Evolutionary conservation across 495 filamentous ascomycete species (phyloP).

Genomic region (Xylaria castorea): DNA sequence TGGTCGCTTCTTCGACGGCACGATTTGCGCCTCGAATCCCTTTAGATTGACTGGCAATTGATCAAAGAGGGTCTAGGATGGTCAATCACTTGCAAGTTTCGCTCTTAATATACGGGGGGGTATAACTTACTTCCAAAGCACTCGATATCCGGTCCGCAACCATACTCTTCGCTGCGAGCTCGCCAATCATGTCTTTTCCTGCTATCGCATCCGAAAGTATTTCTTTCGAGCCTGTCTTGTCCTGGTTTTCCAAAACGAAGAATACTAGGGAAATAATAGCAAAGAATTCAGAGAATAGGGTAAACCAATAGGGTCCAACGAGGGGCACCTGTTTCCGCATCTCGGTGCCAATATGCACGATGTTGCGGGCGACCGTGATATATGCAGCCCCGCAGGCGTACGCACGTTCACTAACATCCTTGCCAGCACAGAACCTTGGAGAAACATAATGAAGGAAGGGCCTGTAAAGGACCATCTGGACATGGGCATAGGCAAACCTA

Average conservation of each 20-base stretch:
- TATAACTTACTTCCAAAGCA: slow-evolving; percentile 67
- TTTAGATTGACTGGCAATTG: slow-evolving; percentile 74
- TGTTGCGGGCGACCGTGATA: slow-evolving; percentile 89
- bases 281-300: slow-evolving; percentile 95
- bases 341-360: slow-evolving; percentile 87
- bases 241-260: slow-evolving; percentile 88
- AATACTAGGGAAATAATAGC: slow-evolving; percentile 89
- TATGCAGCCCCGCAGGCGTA: slow-evolving; percentile 94
- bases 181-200: slow-evolving; percentile 79
- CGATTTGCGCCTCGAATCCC: slow-evolving; percentile 46
- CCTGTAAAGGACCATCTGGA: slow-evolving; percentile 93
- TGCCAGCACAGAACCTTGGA: slow-evolving; percentile 64
- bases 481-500: slow-evolving; percentile 85
- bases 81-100: slow-evolving; percentile 21
- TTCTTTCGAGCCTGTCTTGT: slow-evolving; percentile 74
- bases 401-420: slow-evolving; percentile 80
- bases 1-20: slow-evolving; percentile 63
- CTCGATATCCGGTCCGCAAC: slow-evolving; percentile 85
- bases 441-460: slow-evolving; percentile 97
- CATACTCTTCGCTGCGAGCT: slow-evolving; percentile 80
- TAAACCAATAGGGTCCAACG: slow-evolving; percentile 94
- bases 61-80: slow-evolving; percentile 72
- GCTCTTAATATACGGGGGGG: neutral
- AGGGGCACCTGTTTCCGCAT: slow-evolving; percentile 86
- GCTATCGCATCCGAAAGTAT: slow-evolving; percentile 84